These are phyloP conservation scores for Citeromyces matritensis DNA, from an alignment of 805 yeast species.

Conservation along the genomic window DNA sequence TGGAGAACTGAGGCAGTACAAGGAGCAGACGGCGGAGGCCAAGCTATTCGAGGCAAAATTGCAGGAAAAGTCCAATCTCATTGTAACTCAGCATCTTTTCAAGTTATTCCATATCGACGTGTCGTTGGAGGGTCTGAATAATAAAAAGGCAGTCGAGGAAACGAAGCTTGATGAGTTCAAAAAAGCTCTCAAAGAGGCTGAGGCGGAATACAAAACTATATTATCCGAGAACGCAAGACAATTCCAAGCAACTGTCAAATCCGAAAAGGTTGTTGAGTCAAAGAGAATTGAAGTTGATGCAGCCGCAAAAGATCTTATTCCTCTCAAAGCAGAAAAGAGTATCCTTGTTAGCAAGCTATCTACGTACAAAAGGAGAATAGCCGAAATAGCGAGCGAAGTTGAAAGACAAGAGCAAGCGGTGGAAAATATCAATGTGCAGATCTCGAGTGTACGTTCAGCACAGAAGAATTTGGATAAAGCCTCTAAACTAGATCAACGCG, in stretches of 20 bases:
- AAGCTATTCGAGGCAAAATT: slow-evolving; percentile 46
- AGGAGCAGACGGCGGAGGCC: slow-evolving; percentile 60
- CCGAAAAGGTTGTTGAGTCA: slow-evolving; percentile 19
- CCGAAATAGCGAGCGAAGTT: slow-evolving; percentile 34
- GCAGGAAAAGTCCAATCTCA: slow-evolving; percentile 27
- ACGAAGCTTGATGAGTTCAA: slow-evolving; percentile 19
- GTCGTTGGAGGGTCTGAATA: slow-evolving; percentile 12
- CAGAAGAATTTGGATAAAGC: slow-evolving; percentile 20
- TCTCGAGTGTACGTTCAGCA: slow-evolving; percentile 26
- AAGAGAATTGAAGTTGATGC: slow-evolving; percentile 24
- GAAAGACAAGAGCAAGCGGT: slow-evolving; percentile 31
- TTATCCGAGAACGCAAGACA: slow-evolving; percentile 29
- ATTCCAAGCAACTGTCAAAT: slow-evolving; percentile 22
- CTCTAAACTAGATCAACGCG: slow-evolving; percentile 6
- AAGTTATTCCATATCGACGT: slow-evolving; percentile 47
- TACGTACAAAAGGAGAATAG: slow-evolving; percentile 29
- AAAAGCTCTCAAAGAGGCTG: slow-evolving; percentile 11
- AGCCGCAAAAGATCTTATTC: slow-evolving; percentile 35
- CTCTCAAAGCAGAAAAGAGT: slow-evolving; percentile 41
- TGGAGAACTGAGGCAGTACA: slow-evolving; percentile 65
- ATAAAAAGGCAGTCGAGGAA: slow-evolving; percentile 15
- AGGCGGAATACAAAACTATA: slow-evolving; percentile 12
- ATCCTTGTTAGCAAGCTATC: slow-evolving; percentile 29
- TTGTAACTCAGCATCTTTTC: slow-evolving; percentile 41
- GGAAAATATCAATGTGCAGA: slow-evolving; percentile 25